Evolutionary conservation across 2,329 filamentous ascomycete genomes (phyloP), one percentile per base, ranked within the genome.

Genomic region (Lojkania enalia): DNA sequence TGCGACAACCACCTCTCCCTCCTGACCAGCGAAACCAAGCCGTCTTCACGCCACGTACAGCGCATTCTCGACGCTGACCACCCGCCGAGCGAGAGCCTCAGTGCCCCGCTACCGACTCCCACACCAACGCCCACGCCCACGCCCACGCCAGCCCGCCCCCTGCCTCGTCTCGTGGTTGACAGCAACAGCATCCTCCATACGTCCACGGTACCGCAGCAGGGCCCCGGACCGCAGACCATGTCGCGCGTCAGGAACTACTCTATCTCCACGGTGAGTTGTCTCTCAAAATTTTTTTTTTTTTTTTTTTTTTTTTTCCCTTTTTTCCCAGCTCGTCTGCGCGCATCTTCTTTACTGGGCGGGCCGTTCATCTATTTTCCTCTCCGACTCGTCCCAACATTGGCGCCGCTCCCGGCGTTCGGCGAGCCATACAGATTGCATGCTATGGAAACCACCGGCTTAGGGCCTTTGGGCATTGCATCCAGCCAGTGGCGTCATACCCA

Each of bases 261-360:
- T 13, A 68, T 69, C 18, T 66, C 62, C 5, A 65, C 60, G 45
- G 66, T 69, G 55, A 64, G 66, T 64, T n/a, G 44, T 35, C 43
- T 39, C 39, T 39, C 39, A 14, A 39, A 32, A n/a, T n/a, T n/a
- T n/a, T n/a, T n/a, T n/a, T n/a, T n/a, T n/a, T n/a, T n/a, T n/a
- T 35, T 46, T 42, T 55, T 35, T 32, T 38, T 47, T 42, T 55
- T 35, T 37, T 32, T 55, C 33, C 37, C 32, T 19, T 12, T 19
- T 29, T 52, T 39, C 42, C 39, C 43, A 39, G 42, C 33, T 21
- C 38, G 20, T 31, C 44, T 36, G 30, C n/a, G n/a, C n/a, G n/a
- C 30, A 33, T 31, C 42, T 48, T 46, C 42, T 51, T 39, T 47
- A 52, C 33, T 36, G 15, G 9, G 55, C 35, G 20, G 20, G 37